Evolutionary conservation across 805 yeast species (phyloP), one percentile per base, ranked within the genome.

Genomic region (Ogataea nitratoaversa): DNA sequence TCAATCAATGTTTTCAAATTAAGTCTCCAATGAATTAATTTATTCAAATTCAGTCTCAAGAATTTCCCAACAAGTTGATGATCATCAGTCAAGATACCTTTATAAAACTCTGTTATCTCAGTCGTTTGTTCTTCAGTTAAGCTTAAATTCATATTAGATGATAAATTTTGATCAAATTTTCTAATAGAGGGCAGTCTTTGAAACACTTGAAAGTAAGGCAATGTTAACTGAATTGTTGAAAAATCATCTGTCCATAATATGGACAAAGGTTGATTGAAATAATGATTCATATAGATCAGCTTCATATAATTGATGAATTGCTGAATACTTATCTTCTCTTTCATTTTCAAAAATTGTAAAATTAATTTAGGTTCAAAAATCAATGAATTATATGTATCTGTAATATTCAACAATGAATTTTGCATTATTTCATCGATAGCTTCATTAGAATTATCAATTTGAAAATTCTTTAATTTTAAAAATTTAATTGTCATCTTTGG

Each of bases 281-380:
- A 63, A 40, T 62, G 66, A 19, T 52, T 46, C 67, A 63, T 62
- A 36, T 59, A 60, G 16, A 59, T 49, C 17, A 59, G 41, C 25
- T 62, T 62, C 54, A 63, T 55, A 36, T 50, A 47, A 36, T 56
- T 51, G 25, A 54, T 49, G 37, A 62, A 60, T 23, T 59, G 57
- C 4, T 50, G 30, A 27, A 62, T 51, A 47, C 64, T 59, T 12
- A 60, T 47, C 32, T 47, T 41, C n/a, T 52, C 48, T 32, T 52
- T 53, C 41, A 42, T 35, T 14, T 52, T 37, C 19, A 62, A 44
- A 33, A 59, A 54, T n/a, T 52, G 43, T 18, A 62, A 41, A n/a
- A 62, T 53, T 25, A 54, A 35, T 19, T 38, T 39, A 0, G 64
- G 66, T 29, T 60, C 63, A 43, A 62, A 58, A 42, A 60, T 62